Evolutionary conservation across 164 flowering plant species (phyloP).

Genomic region (Vitis vinifera): ASM3070453v1 NC_081809.1:2611501-2612000

Average conservation of each 20-base stretch:
- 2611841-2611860: background rate
- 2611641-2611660: constrained; percentile 73
- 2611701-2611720: background rate
- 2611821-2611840: background rate
- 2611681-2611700: background rate
- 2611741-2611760: background rate
- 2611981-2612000: no score
- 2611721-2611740: background rate
- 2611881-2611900: background rate
- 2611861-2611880: background rate
- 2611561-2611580: constrained; percentile 54
- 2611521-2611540: constrained; percentile 75
- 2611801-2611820: background rate
- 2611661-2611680: constrained; percentile 58
- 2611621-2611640: constrained; percentile 59
- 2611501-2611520: constrained; percentile 68
- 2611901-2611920: background rate
- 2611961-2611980: no score
- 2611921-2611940: no score
- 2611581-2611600: constrained; percentile 68
- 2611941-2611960: no score
- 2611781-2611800: no score
- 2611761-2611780: background rate
- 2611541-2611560: constrained; percentile 51
- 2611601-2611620: constrained; percentile 85